Base-by-base conservation (phyloP, 2,329 filamentous ascomycete genomes). In the Stagonosporopsis rhizophila region DNA sequence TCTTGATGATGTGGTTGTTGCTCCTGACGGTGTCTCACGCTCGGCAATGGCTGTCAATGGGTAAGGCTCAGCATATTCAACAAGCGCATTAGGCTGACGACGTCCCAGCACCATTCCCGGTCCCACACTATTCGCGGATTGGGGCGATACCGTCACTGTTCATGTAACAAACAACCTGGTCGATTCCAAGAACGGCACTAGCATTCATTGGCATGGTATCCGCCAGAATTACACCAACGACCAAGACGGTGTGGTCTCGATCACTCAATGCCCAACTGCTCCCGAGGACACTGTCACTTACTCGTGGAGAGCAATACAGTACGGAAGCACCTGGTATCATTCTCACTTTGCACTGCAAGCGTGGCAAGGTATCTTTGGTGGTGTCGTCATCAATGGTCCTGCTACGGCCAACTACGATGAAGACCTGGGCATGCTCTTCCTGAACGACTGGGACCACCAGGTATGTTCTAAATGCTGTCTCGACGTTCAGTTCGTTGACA, bases 21-120 rank as follows among this genome's bases (percentile, higher is more conserved):
- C 79, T 4, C 84, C 84, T 0, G 86, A 88, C 66, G 85, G 86
- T 19, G 83, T 85, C 2, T 67, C 65, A 2, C 67, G 70, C 22
- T 62, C 66, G 0, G 75, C 47, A 63, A 70, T 73, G 67, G 63
- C 69, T 23, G 54, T 81, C 61, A 81, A 81, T 56, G 77, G 53
- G 53, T 38, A 46, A 25, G 46, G 17, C 9, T 8, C 25, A 12
- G 2, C 20, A 23, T 11, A 4, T 20, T 6, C 32, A 28, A 30
- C 11, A 3, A 19, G 1, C 8, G 14, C 3, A 12, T 25, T 9
- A 30, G 4, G 30, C 52, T 56, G 23, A 56, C 30, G 2, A 17
- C 11, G 0, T n/a, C 12, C 7, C 9, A 56, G 78, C 5, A 71
- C 75, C 3, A 75, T 79, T 50, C 79, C 77, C 17, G 79, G 79